These are phyloP conservation scores for Coelastrella sp. DNA, from an alignment of 139 green algal genomes.

Conservation along the genomic window DNA sequence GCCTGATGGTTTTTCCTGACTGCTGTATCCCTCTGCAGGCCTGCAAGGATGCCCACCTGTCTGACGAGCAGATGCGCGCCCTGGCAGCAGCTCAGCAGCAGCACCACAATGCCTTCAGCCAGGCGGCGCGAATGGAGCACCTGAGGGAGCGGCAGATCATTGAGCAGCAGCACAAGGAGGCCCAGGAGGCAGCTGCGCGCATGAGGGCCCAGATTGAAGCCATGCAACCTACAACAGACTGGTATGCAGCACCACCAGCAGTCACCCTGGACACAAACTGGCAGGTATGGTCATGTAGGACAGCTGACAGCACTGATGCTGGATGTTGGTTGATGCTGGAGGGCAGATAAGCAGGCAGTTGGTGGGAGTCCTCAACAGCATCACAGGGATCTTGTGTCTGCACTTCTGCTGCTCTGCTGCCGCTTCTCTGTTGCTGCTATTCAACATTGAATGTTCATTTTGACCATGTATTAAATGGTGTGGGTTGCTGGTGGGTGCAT, in stretches of 20 bases:
- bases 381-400: no score
- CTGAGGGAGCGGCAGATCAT: slow-evolving; percentile 26
- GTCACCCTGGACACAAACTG: neutral
- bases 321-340: no score
- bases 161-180: slow-evolving; percentile 33
- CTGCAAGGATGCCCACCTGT: slow-evolving; percentile 4
- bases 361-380: no score
- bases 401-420: no score
- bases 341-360: no score
- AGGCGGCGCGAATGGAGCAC: slow-evolving; percentile 35
- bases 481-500: no score
- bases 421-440: no score
- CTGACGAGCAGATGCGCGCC: slow-evolving; percentile 30
- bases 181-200: neutral
- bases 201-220: neutral
- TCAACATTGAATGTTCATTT: no score
- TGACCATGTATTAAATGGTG: no score
- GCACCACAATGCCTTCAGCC: slow-evolving; percentile 4
- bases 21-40: slow-evolving; percentile 6
- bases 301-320: neutral
- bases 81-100: neutral
- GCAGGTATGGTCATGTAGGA: neutral
- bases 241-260: neutral
- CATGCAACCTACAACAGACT: slow-evolving; percentile 3
- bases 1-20: no score